Evolutionary conservation across 352 stramenopile species (phyloP), one percentile per base, ranked within the genome.

Genomic region (Phytophthora cryptogea): DNA sequence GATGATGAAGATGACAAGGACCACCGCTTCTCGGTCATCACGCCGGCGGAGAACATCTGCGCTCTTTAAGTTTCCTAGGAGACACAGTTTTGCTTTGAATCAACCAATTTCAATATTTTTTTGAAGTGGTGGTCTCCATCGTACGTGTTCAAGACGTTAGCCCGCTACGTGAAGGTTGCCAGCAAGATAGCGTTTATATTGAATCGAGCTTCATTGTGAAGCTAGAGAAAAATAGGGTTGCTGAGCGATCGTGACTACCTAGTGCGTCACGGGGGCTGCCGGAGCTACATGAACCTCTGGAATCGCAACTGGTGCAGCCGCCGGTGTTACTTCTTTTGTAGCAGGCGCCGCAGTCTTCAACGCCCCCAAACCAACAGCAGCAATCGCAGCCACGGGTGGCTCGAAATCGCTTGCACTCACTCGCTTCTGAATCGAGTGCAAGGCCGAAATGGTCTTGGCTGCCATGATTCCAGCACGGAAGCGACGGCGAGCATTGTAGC

Each of bases 381-480:
- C 50, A 23, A 64, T 61, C 2, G 48, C 57, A 23, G 17, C 62
- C 8, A 27, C 26, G 0, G 66, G 59, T 37, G 79, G 65, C 8
- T 68, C 70, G 27, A 86, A 59, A 33, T 79, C 72, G 20, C 62
- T 66, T 11, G 70, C 50, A 45, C 54, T 76, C 43, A 71, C 57
- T 39, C 63, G 77, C 44, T 88, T 84, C 55, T 88, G 84, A 63
- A 77, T 54, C 20, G 61, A 47, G 54, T 74, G 35, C 43, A 83
- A 59, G 5, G 66, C 73, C 20, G 74, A 75, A 63, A 90, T 87
- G 14, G 83, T 80, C 59, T 93, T 93, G 44, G 80, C 83, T 1
- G 73, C 74, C 85, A 96, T 92, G 68, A 94, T 89, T 10, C 80
- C 72, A 8, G 82, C 73, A 49, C 82, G 78, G 76, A 95, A 91